Base-by-base conservation (phyloP, 2,329 filamentous ascomycete genomes). In the Penicillium thymicola region DNA sequence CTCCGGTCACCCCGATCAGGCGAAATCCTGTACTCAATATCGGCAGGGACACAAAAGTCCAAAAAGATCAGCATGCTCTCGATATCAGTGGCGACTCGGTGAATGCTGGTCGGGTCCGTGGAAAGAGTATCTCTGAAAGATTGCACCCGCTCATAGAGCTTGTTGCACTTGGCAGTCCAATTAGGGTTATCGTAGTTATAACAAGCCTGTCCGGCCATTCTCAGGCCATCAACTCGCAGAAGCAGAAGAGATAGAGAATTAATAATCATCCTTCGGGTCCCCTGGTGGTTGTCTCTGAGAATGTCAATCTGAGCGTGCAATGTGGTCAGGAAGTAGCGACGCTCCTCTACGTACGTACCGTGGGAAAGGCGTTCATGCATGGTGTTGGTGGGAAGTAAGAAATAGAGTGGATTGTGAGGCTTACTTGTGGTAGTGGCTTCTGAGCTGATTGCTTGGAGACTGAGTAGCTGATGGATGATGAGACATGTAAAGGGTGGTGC, bases 251-350 rank as follows among this genome's bases (percentile, higher is more conserved):
- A n/a, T 4, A 56, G 28, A 10, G 36, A 41, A 4, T 34, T 27
- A 7, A 48, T 28, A 5, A 25, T 28, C 14, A 43, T 37, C 6
- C 27, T 8, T 1, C 18, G 38, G 18, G 11, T 18, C 4, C 32
- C 28, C 5, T 18, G 14, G 18, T 38, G 2, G 8, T 37, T 43
- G 13, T 47, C 36, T 18, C 34, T 25, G 30, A 57, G 54, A 32
- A 57, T 57, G 37, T 48, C 23, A n/a, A 47, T 48, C 32, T 48
- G 54, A n/a, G 43, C 28, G n/a, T 43, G n/a, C 14, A 57, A 25
- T 2, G 54, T 54, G 50, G 50, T 54, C 37, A 42, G 14, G 18
- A 57, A 37, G 11, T 34, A 10, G 8, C 13, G 27, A 2, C 48
- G 48, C 27, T 56, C 54, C 21, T 52, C 27, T 18, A 34, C 41